These are phyloP conservation scores for Nidularia pulvinata DNA, from an alignment of 768 basidiomycete species.

Conservation along the genomic window DNA sequence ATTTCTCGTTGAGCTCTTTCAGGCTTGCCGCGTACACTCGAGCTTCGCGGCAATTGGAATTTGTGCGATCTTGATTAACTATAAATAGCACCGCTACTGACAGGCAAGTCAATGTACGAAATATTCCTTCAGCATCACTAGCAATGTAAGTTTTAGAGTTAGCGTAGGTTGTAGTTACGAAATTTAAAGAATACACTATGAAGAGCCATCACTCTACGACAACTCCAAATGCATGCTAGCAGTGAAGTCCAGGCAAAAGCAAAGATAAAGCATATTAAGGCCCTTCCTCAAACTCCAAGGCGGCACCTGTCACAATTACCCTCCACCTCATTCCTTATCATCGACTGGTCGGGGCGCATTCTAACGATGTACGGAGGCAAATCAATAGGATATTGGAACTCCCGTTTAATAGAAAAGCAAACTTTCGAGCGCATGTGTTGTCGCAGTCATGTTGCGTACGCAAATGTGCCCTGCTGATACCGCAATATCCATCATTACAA, in stretches of 20 bases:
- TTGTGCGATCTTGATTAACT: no score
- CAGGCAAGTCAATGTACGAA: no score
- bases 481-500: constrained; percentile 37
- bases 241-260: neutral
- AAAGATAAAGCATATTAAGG: neutral
- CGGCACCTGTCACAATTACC: neutral
- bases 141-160: no score
- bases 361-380: neutral
- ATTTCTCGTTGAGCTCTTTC: no score
- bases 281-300: neutral
- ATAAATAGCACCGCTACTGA: no score
- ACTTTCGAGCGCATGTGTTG: constrained; percentile 34
- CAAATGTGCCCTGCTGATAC: constrained; percentile 33
- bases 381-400: neutral
- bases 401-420: neutral
- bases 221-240: neutral
- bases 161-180: no score
- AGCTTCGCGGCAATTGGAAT: no score
- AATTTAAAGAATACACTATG: no score
- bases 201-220: no score
- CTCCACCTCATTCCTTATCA: neutral
- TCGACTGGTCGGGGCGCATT: neutral
- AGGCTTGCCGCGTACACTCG: no score
- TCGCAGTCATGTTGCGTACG: constrained; percentile 30
- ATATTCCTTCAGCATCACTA: no score